Percentiles rank a stretch among this genome's conserved stretches.
Evolutionary conservation across 176 grass and related monocot species (phyloP).

Genomic region (Aechmea fasciata): DNA sequence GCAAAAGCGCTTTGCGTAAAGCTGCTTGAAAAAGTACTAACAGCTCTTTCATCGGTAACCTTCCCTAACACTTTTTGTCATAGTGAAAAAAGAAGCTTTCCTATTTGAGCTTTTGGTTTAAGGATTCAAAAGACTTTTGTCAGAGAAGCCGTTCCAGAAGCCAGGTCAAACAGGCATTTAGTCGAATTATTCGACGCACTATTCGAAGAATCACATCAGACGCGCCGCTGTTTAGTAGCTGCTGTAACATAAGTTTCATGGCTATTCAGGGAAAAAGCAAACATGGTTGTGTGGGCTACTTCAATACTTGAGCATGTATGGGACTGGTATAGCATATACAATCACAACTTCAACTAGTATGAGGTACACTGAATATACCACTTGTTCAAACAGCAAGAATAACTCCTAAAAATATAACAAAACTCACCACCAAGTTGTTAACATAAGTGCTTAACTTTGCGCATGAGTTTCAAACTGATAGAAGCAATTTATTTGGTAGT

Average conservation of each 20-base stretch:
- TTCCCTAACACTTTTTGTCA: not conserved
- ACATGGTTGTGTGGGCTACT: slow-evolving; percentile 61
- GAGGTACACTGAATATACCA: slow-evolving; percentile 27
- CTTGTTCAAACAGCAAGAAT: not conserved
- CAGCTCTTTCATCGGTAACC: no score
- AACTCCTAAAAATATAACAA: not conserved
- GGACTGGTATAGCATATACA: slow-evolving; percentile 45
- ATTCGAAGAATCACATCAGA: slow-evolving; percentile 2
- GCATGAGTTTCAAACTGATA: not conserved
- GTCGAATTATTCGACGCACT: slow-evolving; percentile 11
- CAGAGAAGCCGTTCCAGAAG: not conserved
- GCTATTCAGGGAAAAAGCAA: slow-evolving; percentile 49
- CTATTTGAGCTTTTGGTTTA: no score
- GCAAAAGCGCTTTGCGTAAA: no score
- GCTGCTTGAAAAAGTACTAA: no score
- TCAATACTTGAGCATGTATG: slow-evolving; percentile 47
- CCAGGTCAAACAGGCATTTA: not conserved
- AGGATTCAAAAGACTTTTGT: not conserved
- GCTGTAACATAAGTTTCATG: slow-evolving; percentile 5
- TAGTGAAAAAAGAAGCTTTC: not conserved
- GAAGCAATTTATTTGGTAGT: not conserved
- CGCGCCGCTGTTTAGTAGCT: not conserved
- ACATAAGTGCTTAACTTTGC: not conserved
- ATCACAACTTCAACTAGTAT: slow-evolving; percentile 57
- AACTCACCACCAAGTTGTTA: not conserved